These are phyloP conservation scores for Saccharomycopsis fibuligera DNA, from an alignment of 805 yeast species.

Conservation along the genomic window DNA sequence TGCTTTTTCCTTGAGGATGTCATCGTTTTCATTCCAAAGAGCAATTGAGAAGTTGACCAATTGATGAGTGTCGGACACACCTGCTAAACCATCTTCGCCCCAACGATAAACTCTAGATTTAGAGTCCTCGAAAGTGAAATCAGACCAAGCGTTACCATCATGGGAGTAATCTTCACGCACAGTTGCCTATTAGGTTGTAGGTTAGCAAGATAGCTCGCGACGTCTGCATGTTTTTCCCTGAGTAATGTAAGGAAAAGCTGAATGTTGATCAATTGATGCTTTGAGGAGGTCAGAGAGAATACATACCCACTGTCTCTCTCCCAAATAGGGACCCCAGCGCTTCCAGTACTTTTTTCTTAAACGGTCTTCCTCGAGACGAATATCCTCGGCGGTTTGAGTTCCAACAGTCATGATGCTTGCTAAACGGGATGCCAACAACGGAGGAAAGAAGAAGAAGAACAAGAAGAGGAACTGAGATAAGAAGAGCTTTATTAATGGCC, in stretches of 20 bases:
- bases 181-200: slow-evolving; percentile 37
- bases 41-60: slow-evolving; percentile 72
- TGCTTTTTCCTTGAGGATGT: slow-evolving; percentile 74
- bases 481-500: too few species aligned
- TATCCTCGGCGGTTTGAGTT: slow-evolving; percentile 18
- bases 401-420: slow-evolving; percentile 6
- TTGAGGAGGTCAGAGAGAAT: too few species aligned
- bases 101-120: slow-evolving; percentile 78
- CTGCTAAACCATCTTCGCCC: slow-evolving; percentile 96
- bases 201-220: background rate
- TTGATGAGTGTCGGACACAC: slow-evolving; percentile 81
- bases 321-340: slow-evolving; percentile 86
- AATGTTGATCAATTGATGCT: too few species aligned
- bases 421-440: background rate
- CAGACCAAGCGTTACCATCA: slow-evolving; percentile 87
- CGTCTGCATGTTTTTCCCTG: too few species aligned
- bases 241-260: too few species aligned
- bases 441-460: background rate
- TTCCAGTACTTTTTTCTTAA: slow-evolving; percentile 49
- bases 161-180: slow-evolving; percentile 84
- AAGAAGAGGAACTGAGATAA: background rate
- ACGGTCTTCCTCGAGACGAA: slow-evolving; percentile 21
- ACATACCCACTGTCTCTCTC: slow-evolving; percentile 74
- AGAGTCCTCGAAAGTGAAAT: slow-evolving; percentile 82
- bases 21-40: slow-evolving; percentile 87